These are phyloP conservation scores for Phytophthora sp. DNA, from an alignment of 352 stramenopile genomes.

Conservation along the genomic window DNA sequence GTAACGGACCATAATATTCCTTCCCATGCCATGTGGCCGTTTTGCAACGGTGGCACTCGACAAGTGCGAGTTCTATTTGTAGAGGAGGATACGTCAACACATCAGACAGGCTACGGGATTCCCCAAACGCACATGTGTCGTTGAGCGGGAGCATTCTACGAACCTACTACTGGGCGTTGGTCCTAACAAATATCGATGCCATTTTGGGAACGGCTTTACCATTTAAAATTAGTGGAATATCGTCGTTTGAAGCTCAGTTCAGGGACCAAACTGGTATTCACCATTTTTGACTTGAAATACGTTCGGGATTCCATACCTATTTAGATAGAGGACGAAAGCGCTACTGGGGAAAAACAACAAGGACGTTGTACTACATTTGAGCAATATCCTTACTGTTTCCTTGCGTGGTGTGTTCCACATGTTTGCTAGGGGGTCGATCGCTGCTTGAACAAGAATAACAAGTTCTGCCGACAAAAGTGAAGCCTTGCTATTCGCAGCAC, in stretches of 20 bases:
- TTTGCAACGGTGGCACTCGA: slow-evolving; percentile 20
- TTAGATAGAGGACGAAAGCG: no score
- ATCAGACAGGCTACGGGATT: not conserved
- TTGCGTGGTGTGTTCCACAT: slow-evolving; percentile 6
- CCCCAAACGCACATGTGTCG: not conserved
- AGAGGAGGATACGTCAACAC: not conserved
- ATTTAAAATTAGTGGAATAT: no score
- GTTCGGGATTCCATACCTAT: not conserved
- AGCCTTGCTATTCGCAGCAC: slow-evolving; percentile 11
- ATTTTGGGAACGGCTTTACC: not conserved
- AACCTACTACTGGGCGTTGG: no score
- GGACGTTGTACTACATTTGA: not conserved
- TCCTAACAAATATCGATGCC: no score
- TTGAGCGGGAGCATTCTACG: not conserved
- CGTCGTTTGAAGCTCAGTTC: no score
- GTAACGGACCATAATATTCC: slow-evolving; percentile 20
- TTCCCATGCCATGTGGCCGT: slow-evolving; percentile 16
- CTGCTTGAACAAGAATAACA: not conserved
- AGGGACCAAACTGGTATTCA: no score
- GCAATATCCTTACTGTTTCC: slow-evolving; percentile 10
- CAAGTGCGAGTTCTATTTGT: slow-evolving; percentile 1
- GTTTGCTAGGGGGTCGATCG: slow-evolving; percentile 11
- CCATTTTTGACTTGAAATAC: no score
- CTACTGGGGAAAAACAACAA: no score
- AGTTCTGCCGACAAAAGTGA: not conserved